Percentiles rank a stretch among this genome's conserved stretches.
Conservation (phyloP, 805 yeast species). For the Myxozyma nipponensis region DNA sequence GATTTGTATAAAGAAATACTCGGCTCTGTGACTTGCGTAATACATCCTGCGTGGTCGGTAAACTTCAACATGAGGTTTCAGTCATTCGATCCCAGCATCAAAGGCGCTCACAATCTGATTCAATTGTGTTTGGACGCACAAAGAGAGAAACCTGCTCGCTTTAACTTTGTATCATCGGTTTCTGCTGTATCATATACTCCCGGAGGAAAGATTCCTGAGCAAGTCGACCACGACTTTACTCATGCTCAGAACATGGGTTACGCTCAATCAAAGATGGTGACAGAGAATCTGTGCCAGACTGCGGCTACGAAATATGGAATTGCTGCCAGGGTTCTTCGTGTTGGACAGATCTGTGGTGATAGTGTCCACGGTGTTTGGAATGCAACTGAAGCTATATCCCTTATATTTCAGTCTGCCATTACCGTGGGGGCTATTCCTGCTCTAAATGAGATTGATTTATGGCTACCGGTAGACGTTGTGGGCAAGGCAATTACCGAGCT, state of each 20-base stretch:
- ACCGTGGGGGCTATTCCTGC: constrained; percentile 16
- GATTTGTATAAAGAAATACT: constrained; percentile 1
- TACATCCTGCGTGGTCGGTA: constrained; percentile 25
- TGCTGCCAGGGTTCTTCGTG: constrained; percentile 14
- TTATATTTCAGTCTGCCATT: constrained; percentile 20
- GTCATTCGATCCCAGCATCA: constrained; percentile 17
- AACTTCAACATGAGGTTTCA: constrained; percentile 16
- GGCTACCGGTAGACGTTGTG: constrained; percentile 24
- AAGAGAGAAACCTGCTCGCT: constrained; percentile 7
- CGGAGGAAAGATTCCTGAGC: constrained; percentile 13
- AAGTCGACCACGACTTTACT: constrained; percentile 5
- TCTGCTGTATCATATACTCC: constrained; percentile 20
- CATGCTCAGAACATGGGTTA: constrained; percentile 23
- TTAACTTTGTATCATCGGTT: constrained; percentile 19
- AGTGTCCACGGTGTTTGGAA: constrained; percentile 18
- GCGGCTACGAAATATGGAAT: constrained; percentile 8
- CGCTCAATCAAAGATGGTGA: constrained; percentile 20
- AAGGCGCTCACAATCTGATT: constrained; percentile 15
- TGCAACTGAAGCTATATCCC: constrained; percentile 22
- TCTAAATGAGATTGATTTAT: constrained; percentile 14
- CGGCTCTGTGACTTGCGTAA: constrained; percentile 6
- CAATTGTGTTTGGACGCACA: constrained; percentile 12
- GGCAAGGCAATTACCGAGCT: constrained; percentile 15
- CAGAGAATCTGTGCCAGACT: constrained; percentile 10
- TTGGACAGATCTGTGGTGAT: constrained; percentile 23